Base-by-base conservation (phyloP, 176 grass and related monocot genomes). In the Triticum timopheevii region DNA sequence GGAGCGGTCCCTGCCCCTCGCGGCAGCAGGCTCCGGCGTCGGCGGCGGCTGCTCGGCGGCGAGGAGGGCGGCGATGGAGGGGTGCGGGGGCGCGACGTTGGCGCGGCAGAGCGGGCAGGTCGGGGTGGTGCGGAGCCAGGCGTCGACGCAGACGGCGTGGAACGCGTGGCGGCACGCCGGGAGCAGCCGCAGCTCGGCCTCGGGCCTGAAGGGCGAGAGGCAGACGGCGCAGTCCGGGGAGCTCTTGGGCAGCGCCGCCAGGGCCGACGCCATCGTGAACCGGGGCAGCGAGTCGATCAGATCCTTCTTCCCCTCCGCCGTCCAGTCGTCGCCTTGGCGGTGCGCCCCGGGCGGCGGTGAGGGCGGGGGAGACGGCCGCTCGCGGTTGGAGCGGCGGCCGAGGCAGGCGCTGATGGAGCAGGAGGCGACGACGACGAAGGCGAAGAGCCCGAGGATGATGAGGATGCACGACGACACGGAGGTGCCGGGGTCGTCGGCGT, bases 31-130 rank as follows among this genome's bases (percentile, higher is more conserved):
- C 24, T 49, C 22, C 4, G 49, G 82, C 52, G 22, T 17, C 10
- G 64, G 45, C 73, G 56, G 56, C 24, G 22, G 35, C 15, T 56
- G 77, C 1, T 86, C 76, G 76, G 81, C 49, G 64, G 90, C 75
- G 69, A 85, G 86, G 82, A 85, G 72, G 79, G 76, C 84, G 65
- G 94, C 59, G 68, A 93, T 83, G 3, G 85, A 82, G 16, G 93
- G 86, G 77, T 82, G 90, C 12, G 86, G 88, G 76, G 86, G 59
- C 38, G 91, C 12, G 65, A 96, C 88, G 38, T 92, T 85, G 24
- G 96, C 84, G 25, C 96, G 96, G 90, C 96, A 98, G 72, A 98
- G 96, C 31, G 96, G 96, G 75, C 96, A 98, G 17, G 92, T 94
- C 64, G 92, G 86, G 9, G 92, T 92, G 78, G 93, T 91, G 89